Percentiles rank a stretch among this genome's conserved stretches.
These are phyloP conservation scores for Baudoinia panamericana DNA, from an alignment of 495 filamentous ascomycete species.

Conservation along the genomic window DNA sequence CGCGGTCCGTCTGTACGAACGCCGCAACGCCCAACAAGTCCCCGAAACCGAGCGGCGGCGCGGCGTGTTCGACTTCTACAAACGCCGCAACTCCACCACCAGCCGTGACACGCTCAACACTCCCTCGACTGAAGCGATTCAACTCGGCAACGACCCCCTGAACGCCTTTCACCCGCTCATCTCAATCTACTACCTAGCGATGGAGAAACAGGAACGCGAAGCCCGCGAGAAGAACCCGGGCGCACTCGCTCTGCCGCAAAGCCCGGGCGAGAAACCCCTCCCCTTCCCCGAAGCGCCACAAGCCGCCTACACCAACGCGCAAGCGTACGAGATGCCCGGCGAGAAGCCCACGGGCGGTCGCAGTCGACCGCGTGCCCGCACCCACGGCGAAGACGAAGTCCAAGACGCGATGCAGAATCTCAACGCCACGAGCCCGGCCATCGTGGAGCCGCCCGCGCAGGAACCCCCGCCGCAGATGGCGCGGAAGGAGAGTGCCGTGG, in stretches of 20 bases:
- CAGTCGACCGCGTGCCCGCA: slow-evolving; percentile 72
- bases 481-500: slow-evolving; percentile 80
- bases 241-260: slow-evolving; percentile 40
- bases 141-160: slow-evolving; percentile 70
- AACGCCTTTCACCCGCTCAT: slow-evolving; percentile 90
- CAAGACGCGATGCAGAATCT: slow-evolving; percentile 61
- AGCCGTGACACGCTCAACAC: slow-evolving; percentile 84
- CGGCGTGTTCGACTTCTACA: slow-evolving; percentile 91
- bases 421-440: slow-evolving; percentile 45
- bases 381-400: slow-evolving; percentile 91
- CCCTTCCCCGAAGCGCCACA: slow-evolving; percentile 68
- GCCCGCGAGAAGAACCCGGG: slow-evolving; percentile 49
- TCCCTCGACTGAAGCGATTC: slow-evolving; percentile 69
- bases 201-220: slow-evolving; percentile 85
- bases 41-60: slow-evolving; percentile 69
- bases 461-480: slow-evolving; percentile 53
- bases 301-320: slow-evolving; percentile 81
- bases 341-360: slow-evolving; percentile 67
- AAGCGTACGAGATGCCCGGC: slow-evolving; percentile 67
- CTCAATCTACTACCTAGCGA: slow-evolving; percentile 90
- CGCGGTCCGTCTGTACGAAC: slow-evolving; percentile 55
- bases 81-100: slow-evolving; percentile 72
- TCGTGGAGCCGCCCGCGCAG: slow-evolving; percentile 41
- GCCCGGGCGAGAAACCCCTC: slow-evolving; percentile 45
- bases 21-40: slow-evolving; percentile 41